These are phyloP conservation scores for Ulota crispa DNA, from an alignment of 225 moss, liverwort and hornwort genomes.

Conservation along the genomic window DNA sequence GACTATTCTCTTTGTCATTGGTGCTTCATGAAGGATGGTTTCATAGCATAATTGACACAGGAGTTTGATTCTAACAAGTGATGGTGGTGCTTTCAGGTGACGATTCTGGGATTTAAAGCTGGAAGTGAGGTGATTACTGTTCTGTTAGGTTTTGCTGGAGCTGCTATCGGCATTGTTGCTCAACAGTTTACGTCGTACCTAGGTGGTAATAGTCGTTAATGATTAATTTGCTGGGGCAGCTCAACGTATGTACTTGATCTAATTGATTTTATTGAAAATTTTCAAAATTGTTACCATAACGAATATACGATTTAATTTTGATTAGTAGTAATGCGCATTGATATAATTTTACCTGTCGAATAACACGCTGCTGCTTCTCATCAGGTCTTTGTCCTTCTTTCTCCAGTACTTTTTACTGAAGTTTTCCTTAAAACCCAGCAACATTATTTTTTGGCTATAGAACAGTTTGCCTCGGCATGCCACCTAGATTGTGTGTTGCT, in stretches of 20 bases:
- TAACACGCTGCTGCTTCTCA: not conserved
- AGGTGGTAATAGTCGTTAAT: conserved; percentile 16
- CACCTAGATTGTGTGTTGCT: too few relatives aligned
- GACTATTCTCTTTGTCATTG: not conserved
- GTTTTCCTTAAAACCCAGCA: too few relatives aligned
- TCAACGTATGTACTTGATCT: not conserved
- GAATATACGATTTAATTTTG: not conserved
- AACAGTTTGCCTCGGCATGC: too few relatives aligned
- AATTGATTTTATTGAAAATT: not conserved
- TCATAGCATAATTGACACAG: not conserved
- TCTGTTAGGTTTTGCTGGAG: conserved; percentile 78
- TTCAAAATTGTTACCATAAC: not conserved
- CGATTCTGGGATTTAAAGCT: conserved; percentile 85
- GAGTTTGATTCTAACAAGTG: not conserved
- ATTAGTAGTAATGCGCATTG: not conserved
- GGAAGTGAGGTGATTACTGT: conserved; percentile 80
- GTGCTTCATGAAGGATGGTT: not conserved
- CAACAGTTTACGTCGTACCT: conserved; percentile 74
- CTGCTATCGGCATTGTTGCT: conserved; percentile 87
- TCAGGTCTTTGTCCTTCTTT: not conserved
- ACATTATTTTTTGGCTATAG: too few relatives aligned
- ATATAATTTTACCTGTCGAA: not conserved
- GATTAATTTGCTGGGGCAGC: conserved; percentile 15
- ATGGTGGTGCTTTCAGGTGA: conserved; percentile 60
- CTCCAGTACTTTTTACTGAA: not conserved